phyloP scores from a whole-genome alignment of 805 yeast genomes.

The Yamadazyma endophytica region DNA sequence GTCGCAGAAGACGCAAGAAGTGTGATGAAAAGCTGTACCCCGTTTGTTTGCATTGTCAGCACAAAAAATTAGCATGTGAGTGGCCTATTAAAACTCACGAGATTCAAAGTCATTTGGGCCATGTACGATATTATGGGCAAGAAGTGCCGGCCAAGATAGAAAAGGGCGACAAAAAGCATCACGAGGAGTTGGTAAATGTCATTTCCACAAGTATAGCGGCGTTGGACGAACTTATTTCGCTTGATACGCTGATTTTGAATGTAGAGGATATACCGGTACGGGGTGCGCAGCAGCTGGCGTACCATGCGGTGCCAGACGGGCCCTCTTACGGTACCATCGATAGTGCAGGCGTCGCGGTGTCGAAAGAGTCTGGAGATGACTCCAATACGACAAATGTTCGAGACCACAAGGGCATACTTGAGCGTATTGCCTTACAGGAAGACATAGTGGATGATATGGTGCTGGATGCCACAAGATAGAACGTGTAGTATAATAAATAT shows the following conservation, averaged over 20 bases:
- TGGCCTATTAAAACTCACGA: slow-evolving; percentile 25
- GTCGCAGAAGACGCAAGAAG: slow-evolving; percentile 24
- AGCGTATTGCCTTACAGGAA: slow-evolving; percentile 36
- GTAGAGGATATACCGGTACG: no score
- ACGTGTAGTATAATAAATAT: background rate
- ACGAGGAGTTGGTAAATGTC: no score
- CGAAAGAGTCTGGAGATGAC: no score
- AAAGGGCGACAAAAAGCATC: no score
- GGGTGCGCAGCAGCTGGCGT: no score
- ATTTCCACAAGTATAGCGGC: no score
- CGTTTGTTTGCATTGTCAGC: slow-evolving; percentile 21
- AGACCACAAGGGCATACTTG: slow-evolving; percentile 16
- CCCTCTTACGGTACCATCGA: no score
- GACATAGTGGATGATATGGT: slow-evolving; percentile 27
- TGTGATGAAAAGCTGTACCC: slow-evolving; percentile 32
- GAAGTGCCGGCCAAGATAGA: slow-evolving; percentile 5
- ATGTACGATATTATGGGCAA: slow-evolving; percentile 20
- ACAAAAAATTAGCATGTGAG: slow-evolving; percentile 16
- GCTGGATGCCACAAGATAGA: slow-evolving; percentile 11
- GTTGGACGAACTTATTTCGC: no score
- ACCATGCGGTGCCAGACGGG: no score
- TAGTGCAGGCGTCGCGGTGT: no score
- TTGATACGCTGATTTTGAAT: no score
- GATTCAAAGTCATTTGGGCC: slow-evolving; percentile 15
- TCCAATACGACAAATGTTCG: no score